Base-by-base conservation (phyloP, 306 rosid species). In the Alnus rubra region DNA sequence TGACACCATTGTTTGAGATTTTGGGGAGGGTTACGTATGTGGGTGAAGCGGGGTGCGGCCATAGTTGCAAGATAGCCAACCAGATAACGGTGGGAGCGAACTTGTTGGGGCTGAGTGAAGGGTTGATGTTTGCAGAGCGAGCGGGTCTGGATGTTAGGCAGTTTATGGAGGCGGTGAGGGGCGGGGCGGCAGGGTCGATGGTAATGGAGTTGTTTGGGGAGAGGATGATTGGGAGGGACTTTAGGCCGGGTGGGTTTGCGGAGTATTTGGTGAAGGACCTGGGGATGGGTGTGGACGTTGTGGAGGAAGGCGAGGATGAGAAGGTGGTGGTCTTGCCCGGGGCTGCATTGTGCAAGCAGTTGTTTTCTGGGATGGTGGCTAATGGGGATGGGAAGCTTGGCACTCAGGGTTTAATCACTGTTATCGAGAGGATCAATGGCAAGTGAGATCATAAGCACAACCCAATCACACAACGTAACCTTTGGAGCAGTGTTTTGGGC, bases 231-330 rank as follows among this genome's bases (percentile, higher is more conserved):
- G 69, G 63, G 56, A 82, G 80, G 75, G 97, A 94, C 54, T 94
- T 87, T 35, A 74, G 88, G 77, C 88, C 96, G 0, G 98, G 98
- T 37, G 91, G 92, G 67, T 86, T 82, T 62, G 88, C 82, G 0
- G 98, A 90, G 87, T 93, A 93, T 71, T 85, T 86, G 84, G 93
- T 93, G 75, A 93, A 91, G 91, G 98, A 93, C 82, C 74, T 93
- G 84, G 98, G 98, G 9, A 88, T 93, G 98, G 97, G 90, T 0
- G 90, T 91, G 53, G 84, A 90, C 81, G 79, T 82, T 72, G 91
- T 84, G 5, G 97, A 88, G 73, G 86, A 82, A 45, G 84, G 13
- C 19, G 90, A 82, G 44, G 88, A 82, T 56, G 88, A 16, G 63
- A 72, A 71, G 10, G 85, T 76, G 60, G 90, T 74, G 19, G 98